These are phyloP conservation scores for Pyricularia grisea DNA, from an alignment of 2,329 filamentous ascomycete species.

Conservation along the genomic window DNA sequence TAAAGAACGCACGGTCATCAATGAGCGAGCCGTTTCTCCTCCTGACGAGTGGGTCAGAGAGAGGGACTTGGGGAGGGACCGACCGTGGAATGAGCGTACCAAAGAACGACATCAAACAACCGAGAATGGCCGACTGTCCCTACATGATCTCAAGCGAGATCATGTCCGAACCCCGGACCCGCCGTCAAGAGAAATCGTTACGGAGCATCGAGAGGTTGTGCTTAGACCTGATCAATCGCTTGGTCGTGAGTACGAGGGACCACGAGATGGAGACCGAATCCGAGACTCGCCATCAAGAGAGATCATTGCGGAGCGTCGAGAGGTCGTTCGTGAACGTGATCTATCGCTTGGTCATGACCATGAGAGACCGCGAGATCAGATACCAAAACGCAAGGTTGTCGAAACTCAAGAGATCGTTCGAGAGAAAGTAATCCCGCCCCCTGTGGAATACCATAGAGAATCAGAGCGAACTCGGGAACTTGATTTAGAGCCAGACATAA, in stretches of 20 bases:
- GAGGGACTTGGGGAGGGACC: background rate
- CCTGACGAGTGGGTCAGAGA: background rate
- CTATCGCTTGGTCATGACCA: background rate
- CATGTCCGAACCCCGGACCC: no score
- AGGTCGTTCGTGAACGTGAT: background rate
- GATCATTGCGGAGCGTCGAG: background rate
- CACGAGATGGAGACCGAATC: background rate
- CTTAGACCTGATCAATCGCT: background rate
- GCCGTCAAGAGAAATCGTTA: no score
- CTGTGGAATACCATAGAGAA: background rate
- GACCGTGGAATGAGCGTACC: background rate
- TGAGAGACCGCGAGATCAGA: background rate
- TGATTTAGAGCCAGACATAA: background rate
- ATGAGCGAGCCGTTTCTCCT: background rate
- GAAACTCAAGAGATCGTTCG: background rate
- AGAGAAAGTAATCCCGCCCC: background rate
- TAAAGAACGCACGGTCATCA: background rate
- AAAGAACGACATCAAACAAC: background rate
- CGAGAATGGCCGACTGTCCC: background rate
- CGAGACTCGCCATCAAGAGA: no score
- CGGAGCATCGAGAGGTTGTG: background rate
- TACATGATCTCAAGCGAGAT: background rate
- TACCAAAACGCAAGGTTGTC: background rate
- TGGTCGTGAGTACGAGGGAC: background rate
- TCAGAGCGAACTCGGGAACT: background rate